Percentiles rank a stretch among this genome's conserved stretches.
These are phyloP conservation scores for Bruguiera gymnorhiza DNA, from an alignment of 345 rosid genomes.

Conservation along the genomic window DNA sequence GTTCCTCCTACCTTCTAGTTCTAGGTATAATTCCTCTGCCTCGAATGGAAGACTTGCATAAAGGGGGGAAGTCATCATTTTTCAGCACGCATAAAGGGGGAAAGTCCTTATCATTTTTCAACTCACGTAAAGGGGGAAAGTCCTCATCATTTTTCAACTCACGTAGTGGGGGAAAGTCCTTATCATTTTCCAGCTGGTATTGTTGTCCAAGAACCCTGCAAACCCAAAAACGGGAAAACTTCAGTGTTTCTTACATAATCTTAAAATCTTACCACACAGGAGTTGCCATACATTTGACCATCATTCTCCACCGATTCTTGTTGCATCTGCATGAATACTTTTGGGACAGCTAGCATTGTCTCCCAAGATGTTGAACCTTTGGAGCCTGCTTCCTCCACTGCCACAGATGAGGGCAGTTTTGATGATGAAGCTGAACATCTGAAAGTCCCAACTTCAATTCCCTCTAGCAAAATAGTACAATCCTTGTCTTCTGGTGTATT, in stretches of 20 bases:
- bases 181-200: conserved; percentile 22
- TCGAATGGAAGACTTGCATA: too few relatives aligned
- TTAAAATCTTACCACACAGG: background rate
- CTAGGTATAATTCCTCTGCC: too few relatives aligned
- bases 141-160: conserved; percentile 23
- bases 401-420: conserved; percentile 17
- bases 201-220: conserved; percentile 24
- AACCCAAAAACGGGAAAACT: background rate
- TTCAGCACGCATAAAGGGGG: too few relatives aligned
- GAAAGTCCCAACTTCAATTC: conserved; percentile 26
- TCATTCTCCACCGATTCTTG: conserved; percentile 11
- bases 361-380: conserved; percentile 23
- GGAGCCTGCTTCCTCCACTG: conserved; percentile 13
- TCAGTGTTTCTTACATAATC: background rate
- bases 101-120: too few relatives aligned
- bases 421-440: conserved; percentile 10
- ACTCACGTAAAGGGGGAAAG: conserved; percentile 14
- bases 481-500: conserved; percentile 15
- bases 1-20: too few relatives aligned
- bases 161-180: conserved; percentile 35
- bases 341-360: conserved; percentile 10
- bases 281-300: conserved; percentile 25
- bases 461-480: background rate
- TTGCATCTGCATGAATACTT: conserved; percentile 11
- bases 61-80: too few relatives aligned